phyloP scores from a whole-genome alignment of 768 basidiomycete genomes.

The Suillus subalutaceus region DNA sequence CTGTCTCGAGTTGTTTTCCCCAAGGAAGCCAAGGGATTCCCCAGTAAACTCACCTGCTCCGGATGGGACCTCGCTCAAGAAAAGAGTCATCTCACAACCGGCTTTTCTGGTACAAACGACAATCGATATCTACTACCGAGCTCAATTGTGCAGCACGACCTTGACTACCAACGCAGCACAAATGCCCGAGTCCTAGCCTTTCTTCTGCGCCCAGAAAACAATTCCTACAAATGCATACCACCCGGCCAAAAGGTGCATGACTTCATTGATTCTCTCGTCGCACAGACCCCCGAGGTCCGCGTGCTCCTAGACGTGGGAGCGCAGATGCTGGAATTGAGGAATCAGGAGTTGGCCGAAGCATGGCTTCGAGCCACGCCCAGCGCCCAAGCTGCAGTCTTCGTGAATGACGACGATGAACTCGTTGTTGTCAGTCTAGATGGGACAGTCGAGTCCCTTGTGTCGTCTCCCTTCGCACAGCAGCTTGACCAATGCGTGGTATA shows the following conservation, averaged over 20 bases:
- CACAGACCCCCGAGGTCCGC: conserved; percentile 39
- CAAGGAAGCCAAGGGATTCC: conserved; percentile 30
- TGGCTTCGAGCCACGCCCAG: not conserved
- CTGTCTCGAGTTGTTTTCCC: conserved; percentile 31
- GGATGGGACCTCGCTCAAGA: conserved; percentile 32
- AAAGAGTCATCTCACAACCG: conserved; percentile 12
- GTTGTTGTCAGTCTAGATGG: not conserved
- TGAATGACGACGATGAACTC: not conserved
- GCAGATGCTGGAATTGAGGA: conserved; percentile 1
- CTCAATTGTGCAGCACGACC: conserved; percentile 2
- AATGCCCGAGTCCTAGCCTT: conserved; percentile 20
- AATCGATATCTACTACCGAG: conserved; percentile 23
- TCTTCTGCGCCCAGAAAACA: conserved; percentile 31
- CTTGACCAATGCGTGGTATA: not conserved
- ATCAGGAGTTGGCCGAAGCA: not conserved
- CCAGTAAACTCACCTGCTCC: conserved; percentile 26
- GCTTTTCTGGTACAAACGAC: conserved; percentile 35
- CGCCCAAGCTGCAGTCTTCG: not conserved
- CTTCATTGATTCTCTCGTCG: conserved; percentile 34
- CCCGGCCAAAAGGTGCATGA: conserved; percentile 19
- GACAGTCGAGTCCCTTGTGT: not conserved
- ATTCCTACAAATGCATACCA: conserved; percentile 14
- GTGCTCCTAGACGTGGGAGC: not conserved
- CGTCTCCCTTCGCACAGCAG: not conserved
- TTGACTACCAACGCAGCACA: not conserved